Evolutionary conservation across 495 filamentous ascomycete species (phyloP).

Genomic region (Evansstolkia leycettana): DNA sequence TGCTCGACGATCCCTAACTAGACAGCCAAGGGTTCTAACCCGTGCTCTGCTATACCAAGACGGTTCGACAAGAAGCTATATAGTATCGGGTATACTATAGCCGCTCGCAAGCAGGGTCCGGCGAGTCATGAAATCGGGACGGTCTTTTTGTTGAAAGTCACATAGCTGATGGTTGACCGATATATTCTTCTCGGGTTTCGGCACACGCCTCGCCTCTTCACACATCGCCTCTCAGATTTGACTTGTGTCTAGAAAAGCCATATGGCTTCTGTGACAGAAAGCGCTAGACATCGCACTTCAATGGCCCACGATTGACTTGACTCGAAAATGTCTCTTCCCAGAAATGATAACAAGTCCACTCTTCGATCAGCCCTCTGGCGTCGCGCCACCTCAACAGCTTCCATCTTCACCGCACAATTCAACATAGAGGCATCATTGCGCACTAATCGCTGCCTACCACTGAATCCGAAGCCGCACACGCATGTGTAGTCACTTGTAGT

Average conservation of each 20-base stretch:
- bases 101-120: constrained; percentile 24
- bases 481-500: too few species aligned
- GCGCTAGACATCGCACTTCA: too few species aligned
- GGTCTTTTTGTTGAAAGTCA: constrained; percentile 8
- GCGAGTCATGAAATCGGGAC: constrained; percentile 11
- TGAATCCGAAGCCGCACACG: too few species aligned
- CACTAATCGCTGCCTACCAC: too few species aligned
- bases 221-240: background rate
- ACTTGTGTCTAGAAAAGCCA: background rate
- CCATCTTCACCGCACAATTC: background rate
- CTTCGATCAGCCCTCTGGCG: background rate
- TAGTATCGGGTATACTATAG: constrained; percentile 47
- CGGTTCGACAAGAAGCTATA: constrained; percentile 57
- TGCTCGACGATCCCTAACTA: constrained; percentile 23
- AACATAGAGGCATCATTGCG: too few species aligned
- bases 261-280: background rate
- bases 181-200: background rate
- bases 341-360: background rate
- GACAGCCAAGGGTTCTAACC: constrained; percentile 34
- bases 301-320: background rate
- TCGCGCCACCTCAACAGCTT: background rate
- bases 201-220: too few species aligned
- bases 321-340: background rate
- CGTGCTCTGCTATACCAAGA: constrained; percentile 51
- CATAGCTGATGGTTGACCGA: constrained; percentile 9